Base-by-base conservation (phyloP, 1,284 basidiomycete species). In the Naganishia liquefaciens region DNA sequence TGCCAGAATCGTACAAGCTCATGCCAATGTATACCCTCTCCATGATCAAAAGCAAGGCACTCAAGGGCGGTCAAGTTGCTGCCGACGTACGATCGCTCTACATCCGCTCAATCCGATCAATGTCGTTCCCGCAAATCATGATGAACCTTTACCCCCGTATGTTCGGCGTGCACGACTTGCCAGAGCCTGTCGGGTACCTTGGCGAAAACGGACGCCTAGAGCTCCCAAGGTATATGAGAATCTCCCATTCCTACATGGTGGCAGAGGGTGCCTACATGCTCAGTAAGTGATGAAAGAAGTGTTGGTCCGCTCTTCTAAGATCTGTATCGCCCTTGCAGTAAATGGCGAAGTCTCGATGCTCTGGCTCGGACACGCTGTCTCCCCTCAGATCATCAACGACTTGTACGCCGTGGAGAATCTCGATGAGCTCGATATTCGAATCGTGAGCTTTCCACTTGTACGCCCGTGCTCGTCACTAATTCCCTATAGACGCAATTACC, bases 51-150 rank as follows among this genome's bases (percentile, higher is more conserved):
- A 87, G 85, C 66, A 96, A 97, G 77, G 87, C 93, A 28, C 80
- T 99, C 50, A 96, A 98, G 86, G 91, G 93, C 86, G 87, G 90
- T 54, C 88, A 86, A 73, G 93, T 99, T 51, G 88, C 91, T 5
- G 89, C 93, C 17, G 96, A 99, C 72, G 92, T 96, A 21, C 88
- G 96, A 62, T 91, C 92, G 65, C 91, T 89, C 75, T 86, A 90
- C 74, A 87, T 88, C 69, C 89, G 93, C 68, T 84, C 86, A 66
- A 81, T 96, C 53, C 84, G 87, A 68, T 85, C 86, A 0, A 85
- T 88, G 79, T 82, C 86, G 46, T 86, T 89, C 2, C 85, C 88
- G 17, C 81, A 81, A 28, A 85, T 88, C 33, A 86, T 96, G 78
- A 86, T 87, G 66, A 82, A 91, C 71, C 84, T 98, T 13, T 99